These are phyloP conservation scores for Kuraishia cidri DNA, from an alignment of 805 yeast genomes.

Conservation along the genomic window DNA sequence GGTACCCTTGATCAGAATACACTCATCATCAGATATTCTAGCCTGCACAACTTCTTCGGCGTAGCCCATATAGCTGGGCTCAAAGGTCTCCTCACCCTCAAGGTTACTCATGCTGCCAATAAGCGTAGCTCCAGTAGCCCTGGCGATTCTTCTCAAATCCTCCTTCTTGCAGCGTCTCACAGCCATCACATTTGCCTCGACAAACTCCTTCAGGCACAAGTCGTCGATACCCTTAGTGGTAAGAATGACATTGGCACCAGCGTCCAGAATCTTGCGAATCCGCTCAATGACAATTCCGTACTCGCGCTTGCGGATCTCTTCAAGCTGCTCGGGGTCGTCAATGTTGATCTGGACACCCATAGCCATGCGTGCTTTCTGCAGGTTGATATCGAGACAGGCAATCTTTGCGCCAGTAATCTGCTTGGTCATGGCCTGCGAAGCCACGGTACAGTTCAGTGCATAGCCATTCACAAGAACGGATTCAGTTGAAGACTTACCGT, in stretches of 20 bases:
- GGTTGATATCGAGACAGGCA: slow-evolving; percentile 84
- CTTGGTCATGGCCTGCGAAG: slow-evolving; percentile 93
- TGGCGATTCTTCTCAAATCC: slow-evolving; percentile 91
- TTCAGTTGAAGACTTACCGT: slow-evolving; percentile 88
- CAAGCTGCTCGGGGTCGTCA: slow-evolving; percentile 95
- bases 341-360: slow-evolving; percentile 96
- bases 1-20: slow-evolving; percentile 86
- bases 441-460: slow-evolving; percentile 94
- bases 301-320: slow-evolving; percentile 84
- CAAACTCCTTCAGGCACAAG: slow-evolving; percentile 82
- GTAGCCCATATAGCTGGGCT: slow-evolving; percentile 71
- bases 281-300: slow-evolving; percentile 79
- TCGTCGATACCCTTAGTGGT: slow-evolving; percentile 96
- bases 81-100: slow-evolving; percentile 94
- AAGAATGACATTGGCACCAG: slow-evolving; percentile 89
- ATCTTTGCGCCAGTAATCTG: slow-evolving; percentile 62
- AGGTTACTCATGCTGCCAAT: slow-evolving; percentile 81
- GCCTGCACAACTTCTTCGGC: slow-evolving; percentile 92
- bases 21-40: slow-evolving; percentile 91
- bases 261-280: slow-evolving; percentile 66
- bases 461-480: slow-evolving; percentile 86
- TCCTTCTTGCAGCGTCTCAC: slow-evolving; percentile 96
- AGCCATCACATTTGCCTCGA: slow-evolving; percentile 88
- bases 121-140: slow-evolving; percentile 96
- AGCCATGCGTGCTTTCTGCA: slow-evolving; percentile 96